Evolutionary conservation across 345 rosid genomes (phyloP), one percentile per base, ranked within the genome.

Genomic region (Zanthoxylum bungeanum): DNA sequence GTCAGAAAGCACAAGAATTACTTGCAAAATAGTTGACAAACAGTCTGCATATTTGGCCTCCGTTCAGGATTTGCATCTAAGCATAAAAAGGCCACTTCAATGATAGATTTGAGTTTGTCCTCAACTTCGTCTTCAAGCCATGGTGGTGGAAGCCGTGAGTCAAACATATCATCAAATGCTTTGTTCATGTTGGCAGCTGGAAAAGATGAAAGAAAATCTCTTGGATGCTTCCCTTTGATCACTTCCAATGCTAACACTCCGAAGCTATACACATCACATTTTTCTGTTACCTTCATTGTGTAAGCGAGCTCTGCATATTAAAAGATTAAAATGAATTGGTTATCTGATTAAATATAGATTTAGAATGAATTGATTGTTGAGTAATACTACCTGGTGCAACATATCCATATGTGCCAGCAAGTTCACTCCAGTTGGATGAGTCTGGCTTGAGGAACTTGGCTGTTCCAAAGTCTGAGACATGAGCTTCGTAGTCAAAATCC

Each of bases 301-400:
- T 74, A 61, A 37, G 73, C 72, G 16, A 44, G 68, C 76, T 79
- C 79, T 79, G 66, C 69, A 65, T 51, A 72, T 5, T 17, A 21
- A 34, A 24, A 0, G 49, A n/a, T n/a, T n/a, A n/a, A n/a, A n/a
- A n/a, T n/a, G n/a, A n/a, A n/a, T n/a, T n/a, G n/a, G n/a, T n/a
- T n/a, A n/a, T n/a, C n/a, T n/a, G n/a, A n/a, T n/a, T n/a, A n/a
- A n/a, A n/a, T n/a, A n/a, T 19, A 17, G 21, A 2, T 52, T 10
- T 19, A 10, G n/a, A n/a, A 7, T 39, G 33, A 40, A 34, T 83
- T 86, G 8, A 24, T 24, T 0, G 85, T 71, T 12, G 4, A 47
- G 37, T 19, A 2, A 51, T 51, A 51, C n/a, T 33, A 78, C 85
- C 78, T 40, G 80, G 85, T 8, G 83, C 82, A 46, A 50, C 17